These are phyloP conservation scores for Lactarius hengduanensis DNA, from an alignment of 768 basidiomycete genomes.

Conservation along the genomic window DNA sequence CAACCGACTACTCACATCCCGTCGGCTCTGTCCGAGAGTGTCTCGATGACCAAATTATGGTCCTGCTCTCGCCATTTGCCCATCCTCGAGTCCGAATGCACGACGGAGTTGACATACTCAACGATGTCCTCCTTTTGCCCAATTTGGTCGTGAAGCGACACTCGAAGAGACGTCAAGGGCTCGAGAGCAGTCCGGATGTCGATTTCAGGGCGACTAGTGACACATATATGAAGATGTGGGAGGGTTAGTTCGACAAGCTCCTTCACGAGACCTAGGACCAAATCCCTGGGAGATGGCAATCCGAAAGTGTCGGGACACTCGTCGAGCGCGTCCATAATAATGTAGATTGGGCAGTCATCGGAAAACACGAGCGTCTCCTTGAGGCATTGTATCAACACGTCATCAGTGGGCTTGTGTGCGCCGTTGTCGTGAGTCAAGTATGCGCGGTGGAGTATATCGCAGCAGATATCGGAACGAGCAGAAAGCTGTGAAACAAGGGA, in stretches of 20 bases:
- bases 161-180: background rate
- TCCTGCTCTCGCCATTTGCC: background rate
- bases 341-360: background rate
- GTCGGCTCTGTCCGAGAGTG: background rate
- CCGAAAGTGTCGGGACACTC: constrained; percentile 3
- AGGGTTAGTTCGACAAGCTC: background rate
- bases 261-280: background rate
- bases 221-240: background rate
- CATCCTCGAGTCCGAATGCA: background rate
- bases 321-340: background rate
- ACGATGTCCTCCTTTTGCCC: background rate
- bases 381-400: background rate
- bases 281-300: background rate
- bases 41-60: background rate
- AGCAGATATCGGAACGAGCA: background rate
- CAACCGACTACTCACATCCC: background rate
- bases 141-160: background rate
- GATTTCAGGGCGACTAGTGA: background rate
- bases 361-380: background rate
- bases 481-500: background rate
- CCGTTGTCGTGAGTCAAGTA: background rate
- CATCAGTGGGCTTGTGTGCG: background rate
- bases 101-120: background rate
- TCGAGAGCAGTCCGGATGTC: background rate
- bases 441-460: background rate